Evolutionary conservation across 2,329 filamentous ascomycete genomes (phyloP).

Genomic region (Fusarium sp.): DNA sequence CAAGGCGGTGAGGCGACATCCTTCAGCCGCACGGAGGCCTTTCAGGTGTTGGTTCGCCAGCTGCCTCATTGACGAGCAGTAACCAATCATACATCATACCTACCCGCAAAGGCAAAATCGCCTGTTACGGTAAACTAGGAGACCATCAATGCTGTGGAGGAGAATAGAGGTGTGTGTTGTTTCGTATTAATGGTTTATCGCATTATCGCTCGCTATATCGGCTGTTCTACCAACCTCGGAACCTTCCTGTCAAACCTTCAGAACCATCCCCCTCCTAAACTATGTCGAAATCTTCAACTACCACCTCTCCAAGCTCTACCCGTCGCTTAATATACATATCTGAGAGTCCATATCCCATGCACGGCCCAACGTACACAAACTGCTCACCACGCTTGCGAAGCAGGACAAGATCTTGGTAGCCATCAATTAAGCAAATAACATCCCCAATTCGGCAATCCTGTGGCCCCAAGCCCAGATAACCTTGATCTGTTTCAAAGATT

Average conservation of each 20-base stretch:
- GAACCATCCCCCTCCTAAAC: background rate
- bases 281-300: background rate
- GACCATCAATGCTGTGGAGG: no score
- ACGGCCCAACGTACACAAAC: conserved; percentile 1
- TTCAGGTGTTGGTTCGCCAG: background rate
- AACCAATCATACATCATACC: background rate
- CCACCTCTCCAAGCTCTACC: background rate
- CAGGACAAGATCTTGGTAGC: conserved; percentile 3
- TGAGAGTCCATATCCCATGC: background rate
- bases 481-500: background rate
- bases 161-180: no score
- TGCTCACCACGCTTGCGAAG: background rate
- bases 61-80: background rate
- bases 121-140: background rate
- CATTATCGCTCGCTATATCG: background rate
- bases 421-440: background rate
- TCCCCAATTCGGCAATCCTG: background rate
- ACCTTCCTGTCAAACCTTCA: background rate
- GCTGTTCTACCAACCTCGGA: background rate
- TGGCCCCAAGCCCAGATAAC: conserved; percentile 1
- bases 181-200: no score
- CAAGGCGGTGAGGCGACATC: background rate
- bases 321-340: conserved; percentile 5
- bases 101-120: background rate
- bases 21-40: background rate